phyloP scores from a whole-genome alignment of 2,329 filamentous ascomycete genomes.

The Phaeosphaeriaceae sp. region DNA sequence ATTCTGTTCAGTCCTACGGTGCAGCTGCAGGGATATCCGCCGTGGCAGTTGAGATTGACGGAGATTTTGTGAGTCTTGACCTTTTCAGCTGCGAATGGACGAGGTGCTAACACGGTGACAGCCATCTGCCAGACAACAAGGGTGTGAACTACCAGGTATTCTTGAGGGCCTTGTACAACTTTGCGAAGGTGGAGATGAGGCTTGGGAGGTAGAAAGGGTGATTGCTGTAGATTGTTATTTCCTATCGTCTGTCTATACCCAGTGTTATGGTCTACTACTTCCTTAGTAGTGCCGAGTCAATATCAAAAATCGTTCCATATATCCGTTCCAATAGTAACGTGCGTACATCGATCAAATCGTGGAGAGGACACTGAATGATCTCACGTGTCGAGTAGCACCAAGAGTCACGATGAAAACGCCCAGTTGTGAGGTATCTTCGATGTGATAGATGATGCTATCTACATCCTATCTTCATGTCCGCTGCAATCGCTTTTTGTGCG shows the following conservation, averaged over 20 bases:
- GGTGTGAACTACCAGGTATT: constrained; percentile 95
- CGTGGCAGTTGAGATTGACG: constrained; percentile 93
- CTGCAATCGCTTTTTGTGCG: constrained; percentile 37
- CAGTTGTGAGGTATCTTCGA: constrained; percentile 37
- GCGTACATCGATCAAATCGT: too few species aligned
- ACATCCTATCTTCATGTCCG: constrained; percentile 39
- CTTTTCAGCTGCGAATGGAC: neutral
- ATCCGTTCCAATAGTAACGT: neutral
- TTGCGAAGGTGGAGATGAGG: constrained; percentile 85
- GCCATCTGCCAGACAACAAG: constrained; percentile 71
- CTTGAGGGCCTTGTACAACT: constrained; percentile 82
- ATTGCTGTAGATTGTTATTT: neutral
- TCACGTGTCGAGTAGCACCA: neutral
- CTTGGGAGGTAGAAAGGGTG: constrained; percentile 65
- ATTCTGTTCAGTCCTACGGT: constrained; percentile 86
- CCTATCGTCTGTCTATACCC: constrained; percentile 23
- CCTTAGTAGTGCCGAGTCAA: constrained; percentile 5
- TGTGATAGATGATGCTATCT: constrained; percentile 39
- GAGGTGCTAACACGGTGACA: constrained; percentile 19
- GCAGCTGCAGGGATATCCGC: constrained; percentile 88
- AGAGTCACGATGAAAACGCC: neutral
- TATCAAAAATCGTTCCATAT: neutral
- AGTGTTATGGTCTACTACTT: constrained; percentile 2
- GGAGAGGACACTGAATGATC: too few species aligned
- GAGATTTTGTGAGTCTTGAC: constrained; percentile 76